These are phyloP conservation scores for Ilex aquifolium DNA, from an alignment of 257 asterid genomes.

Conservation along the genomic window DNA sequence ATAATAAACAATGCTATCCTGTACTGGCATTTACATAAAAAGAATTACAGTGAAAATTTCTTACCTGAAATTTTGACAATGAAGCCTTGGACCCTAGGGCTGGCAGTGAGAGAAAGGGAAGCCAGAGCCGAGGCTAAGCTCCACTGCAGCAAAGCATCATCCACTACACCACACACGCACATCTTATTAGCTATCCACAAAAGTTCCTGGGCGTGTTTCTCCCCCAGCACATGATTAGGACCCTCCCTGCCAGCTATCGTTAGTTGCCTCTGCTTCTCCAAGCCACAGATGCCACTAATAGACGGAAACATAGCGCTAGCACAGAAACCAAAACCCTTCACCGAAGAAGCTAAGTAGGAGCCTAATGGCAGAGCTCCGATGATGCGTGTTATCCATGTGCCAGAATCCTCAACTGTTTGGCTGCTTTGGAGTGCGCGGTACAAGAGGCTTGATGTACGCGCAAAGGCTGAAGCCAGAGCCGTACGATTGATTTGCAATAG, in stretches of 20 bases:
- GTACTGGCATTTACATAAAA: too few relatives aligned
- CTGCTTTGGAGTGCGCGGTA: constrained; percentile 12
- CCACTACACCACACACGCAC: constrained; percentile 19
- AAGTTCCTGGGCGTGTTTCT: constrained; percentile 28
- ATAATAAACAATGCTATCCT: too few relatives aligned
- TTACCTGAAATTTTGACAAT: constrained; percentile 22
- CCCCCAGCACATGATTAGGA: constrained; percentile 16
- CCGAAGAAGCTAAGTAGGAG: constrained; percentile 8
- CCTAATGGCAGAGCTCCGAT: constrained; percentile 17
- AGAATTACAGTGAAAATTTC: neutral
- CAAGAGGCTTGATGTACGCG: constrained; percentile 20
- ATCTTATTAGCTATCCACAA: constrained; percentile 30
- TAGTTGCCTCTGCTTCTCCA: constrained; percentile 5
- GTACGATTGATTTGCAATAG: constrained; percentile 20
- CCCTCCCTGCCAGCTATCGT: constrained; percentile 1
- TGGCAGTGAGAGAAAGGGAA: constrained; percentile 16
- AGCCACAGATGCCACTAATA: neutral
- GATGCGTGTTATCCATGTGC: constrained; percentile 17
- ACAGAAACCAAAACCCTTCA: constrained; percentile 11
- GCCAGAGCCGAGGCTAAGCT: constrained; percentile 23
- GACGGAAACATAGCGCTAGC: neutral
- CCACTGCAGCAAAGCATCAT: constrained; percentile 29
- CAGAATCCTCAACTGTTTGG: constrained; percentile 1
- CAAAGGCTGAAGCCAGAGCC: constrained; percentile 24
- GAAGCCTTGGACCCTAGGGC: constrained; percentile 25